phyloP scores from a whole-genome alignment of 768 basidiomycete species.

The Infundibulicybe gibba region DNA sequence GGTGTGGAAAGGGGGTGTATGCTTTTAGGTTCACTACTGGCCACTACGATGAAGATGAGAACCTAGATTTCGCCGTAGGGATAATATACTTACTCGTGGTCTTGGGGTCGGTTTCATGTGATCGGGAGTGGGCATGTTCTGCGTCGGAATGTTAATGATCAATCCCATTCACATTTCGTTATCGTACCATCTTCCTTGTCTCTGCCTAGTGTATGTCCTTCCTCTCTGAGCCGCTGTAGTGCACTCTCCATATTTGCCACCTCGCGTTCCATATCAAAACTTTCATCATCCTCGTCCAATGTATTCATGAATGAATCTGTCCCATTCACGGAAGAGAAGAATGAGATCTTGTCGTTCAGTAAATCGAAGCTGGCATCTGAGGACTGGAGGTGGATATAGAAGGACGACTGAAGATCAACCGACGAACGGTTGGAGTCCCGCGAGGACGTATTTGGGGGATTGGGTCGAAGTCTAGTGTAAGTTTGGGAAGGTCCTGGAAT shows the following conservation, averaged over 20 bases:
- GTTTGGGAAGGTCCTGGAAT: constrained; percentile 15
- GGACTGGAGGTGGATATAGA: constrained; percentile 41
- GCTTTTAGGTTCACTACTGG: no score
- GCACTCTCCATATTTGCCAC: constrained; percentile 18
- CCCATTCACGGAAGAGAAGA: constrained; percentile 29
- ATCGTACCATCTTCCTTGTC: constrained; percentile 3
- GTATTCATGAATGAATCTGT: constrained; percentile 30
- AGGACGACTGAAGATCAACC: constrained; percentile 43
- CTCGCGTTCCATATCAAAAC: constrained; percentile 30
- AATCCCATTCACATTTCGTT: no score
- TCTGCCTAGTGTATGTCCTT: constrained; percentile 4
- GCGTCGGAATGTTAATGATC: no score
- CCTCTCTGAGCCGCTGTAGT: not conserved
- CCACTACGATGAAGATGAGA: no score
- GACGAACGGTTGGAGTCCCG: constrained; percentile 33
- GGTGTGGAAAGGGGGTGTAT: no score
- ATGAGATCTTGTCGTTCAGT: constrained; percentile 49
- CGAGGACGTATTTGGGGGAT: constrained; percentile 13
- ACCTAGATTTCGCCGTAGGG: no score
- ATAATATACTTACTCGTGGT: no score
- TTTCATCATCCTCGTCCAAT: constrained; percentile 32
- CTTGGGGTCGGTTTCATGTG: no score
- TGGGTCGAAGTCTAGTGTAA: constrained; percentile 20
- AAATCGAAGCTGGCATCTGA: constrained; percentile 48
- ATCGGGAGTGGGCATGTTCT: no score